Conservation (phyloP, 108 stramenopile species). For the Discostella pseudostelligera region DNA sequence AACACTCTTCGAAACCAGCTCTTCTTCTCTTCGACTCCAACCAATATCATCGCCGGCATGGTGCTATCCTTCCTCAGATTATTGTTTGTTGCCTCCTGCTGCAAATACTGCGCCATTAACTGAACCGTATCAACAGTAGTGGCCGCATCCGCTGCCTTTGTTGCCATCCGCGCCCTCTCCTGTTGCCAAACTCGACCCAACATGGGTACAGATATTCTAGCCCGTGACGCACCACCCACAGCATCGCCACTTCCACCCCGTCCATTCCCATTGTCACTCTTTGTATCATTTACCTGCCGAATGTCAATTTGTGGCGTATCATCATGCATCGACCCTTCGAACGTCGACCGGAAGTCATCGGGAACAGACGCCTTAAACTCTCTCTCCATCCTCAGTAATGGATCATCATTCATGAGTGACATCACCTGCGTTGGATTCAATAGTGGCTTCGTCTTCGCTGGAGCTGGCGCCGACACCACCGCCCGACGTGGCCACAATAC, state of each 20-base stretch:
- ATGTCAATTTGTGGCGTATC: constrained; percentile 31
- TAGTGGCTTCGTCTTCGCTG: constrained; percentile 34
- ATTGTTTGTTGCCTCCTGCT: constrained; percentile 10
- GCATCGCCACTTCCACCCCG: background rate
- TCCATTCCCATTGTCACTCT: constrained; percentile 4
- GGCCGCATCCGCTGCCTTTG: background rate
- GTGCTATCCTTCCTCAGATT: background rate
- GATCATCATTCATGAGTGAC: constrained; percentile 40
- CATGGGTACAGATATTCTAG: background rate
- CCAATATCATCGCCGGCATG: constrained; percentile 23
- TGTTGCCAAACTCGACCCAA: constrained; percentile 24
- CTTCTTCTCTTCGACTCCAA: constrained; percentile 18
- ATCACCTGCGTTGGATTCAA: constrained; percentile 43
- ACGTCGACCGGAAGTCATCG: constrained; percentile 41
- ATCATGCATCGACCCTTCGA: constrained; percentile 15
- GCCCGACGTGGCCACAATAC: constrained; percentile 53
- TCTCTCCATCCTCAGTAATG: constrained; percentile 31
- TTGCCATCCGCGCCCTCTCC: background rate
- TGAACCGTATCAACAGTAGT: constrained; percentile 18
- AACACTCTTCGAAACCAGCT: constrained; percentile 11
- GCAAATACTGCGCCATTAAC: constrained; percentile 27
- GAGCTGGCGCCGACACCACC: constrained; percentile 50
- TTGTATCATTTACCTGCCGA: constrained; percentile 24
- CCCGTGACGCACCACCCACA: background rate
- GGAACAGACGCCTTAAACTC: constrained; percentile 42